Conservation (phyloP, 2,329 filamentous ascomycete genomes). For the Trichocomaceae sp. region DNA sequence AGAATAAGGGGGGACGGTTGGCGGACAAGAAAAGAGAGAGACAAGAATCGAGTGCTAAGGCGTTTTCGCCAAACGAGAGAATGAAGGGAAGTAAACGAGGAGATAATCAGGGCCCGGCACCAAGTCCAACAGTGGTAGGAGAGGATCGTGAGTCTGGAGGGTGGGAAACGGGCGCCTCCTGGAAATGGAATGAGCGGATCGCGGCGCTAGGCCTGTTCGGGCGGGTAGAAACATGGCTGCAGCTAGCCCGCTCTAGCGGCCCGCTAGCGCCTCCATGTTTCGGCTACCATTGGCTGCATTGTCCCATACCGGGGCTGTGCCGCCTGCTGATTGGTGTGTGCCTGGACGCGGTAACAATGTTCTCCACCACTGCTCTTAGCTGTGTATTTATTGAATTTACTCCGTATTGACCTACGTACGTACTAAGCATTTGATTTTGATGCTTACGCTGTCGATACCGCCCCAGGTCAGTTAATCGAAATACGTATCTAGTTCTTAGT, state of each 20-base stretch:
- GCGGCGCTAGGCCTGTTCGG: slow-evolving; percentile 5
- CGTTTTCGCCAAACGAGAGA: slow-evolving; percentile 8
- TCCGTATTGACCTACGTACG: too few species aligned
- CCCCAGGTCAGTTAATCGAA: too few species aligned
- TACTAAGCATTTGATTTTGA: too few species aligned
- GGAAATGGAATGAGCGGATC: slow-evolving; percentile 8
- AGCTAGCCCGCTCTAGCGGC: slow-evolving; percentile 7
- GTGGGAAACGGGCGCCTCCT: neutral
- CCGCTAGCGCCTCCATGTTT: slow-evolving; percentile 3
- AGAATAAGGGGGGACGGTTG: neutral
- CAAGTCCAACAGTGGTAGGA: too few species aligned
- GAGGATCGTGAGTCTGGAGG: neutral
- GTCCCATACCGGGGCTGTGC: neutral
- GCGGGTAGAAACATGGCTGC: slow-evolving; percentile 11
- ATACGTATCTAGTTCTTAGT: too few species aligned
- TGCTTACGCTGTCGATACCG: too few species aligned
- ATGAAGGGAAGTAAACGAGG: slow-evolving; percentile 3
- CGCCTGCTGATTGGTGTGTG: slow-evolving; percentile 4
- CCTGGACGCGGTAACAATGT: slow-evolving; percentile 2
- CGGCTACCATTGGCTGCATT: neutral
- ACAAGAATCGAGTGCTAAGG: neutral
- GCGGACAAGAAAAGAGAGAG: slow-evolving; percentile 1
- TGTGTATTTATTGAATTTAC: too few species aligned
- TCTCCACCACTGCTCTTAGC: neutral
- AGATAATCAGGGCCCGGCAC: neutral